These are phyloP conservation scores for Sextonia rubra DNA, from an alignment of 164 flowering plant species.

Conservation along the genomic window DNA sequence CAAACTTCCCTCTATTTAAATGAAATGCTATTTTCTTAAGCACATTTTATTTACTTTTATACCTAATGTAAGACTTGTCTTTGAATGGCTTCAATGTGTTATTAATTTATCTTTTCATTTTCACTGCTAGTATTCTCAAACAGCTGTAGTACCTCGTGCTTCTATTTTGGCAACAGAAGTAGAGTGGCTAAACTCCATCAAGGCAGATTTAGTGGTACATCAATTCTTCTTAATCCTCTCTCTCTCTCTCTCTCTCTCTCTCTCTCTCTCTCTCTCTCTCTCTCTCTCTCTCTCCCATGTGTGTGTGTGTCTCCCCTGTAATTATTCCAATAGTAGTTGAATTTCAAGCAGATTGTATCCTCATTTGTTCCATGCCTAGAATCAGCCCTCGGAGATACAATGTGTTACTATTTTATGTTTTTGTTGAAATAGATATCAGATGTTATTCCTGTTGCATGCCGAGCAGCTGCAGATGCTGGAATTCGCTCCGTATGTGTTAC, in stretches of 20 bases:
- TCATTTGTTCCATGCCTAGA: not conserved
- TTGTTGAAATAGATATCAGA: constrained; percentile 64
- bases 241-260: too few species aligned
- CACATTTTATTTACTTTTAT: not conserved
- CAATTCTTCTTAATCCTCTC: not conserved
- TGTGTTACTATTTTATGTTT: not conserved
- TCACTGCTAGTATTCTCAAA: constrained; percentile 64
- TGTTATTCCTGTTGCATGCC: constrained; percentile 98
- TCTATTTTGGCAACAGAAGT: constrained; percentile 78
- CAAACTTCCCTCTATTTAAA: not conserved
- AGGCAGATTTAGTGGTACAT: constrained; percentile 94
- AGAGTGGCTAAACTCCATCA: constrained; percentile 88
- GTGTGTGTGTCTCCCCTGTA: not conserved
- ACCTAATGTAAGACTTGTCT: not conserved
- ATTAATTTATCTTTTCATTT: not conserved
- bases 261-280: not conserved
- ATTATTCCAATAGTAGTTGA: not conserved
- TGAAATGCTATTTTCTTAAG: not conserved
- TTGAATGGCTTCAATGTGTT: constrained; percentile 1
- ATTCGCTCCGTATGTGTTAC: constrained; percentile 96
- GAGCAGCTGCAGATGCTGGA: constrained; percentile 99
- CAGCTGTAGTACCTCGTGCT: constrained; percentile 85
- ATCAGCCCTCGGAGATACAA: not conserved
- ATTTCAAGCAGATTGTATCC: not conserved
- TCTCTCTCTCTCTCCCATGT: too few species aligned